Evolutionary conservation across 2,329 filamentous ascomycete genomes (phyloP), one percentile per base, ranked within the genome.

Genomic region (Arthrobotrys iridis): DNA sequence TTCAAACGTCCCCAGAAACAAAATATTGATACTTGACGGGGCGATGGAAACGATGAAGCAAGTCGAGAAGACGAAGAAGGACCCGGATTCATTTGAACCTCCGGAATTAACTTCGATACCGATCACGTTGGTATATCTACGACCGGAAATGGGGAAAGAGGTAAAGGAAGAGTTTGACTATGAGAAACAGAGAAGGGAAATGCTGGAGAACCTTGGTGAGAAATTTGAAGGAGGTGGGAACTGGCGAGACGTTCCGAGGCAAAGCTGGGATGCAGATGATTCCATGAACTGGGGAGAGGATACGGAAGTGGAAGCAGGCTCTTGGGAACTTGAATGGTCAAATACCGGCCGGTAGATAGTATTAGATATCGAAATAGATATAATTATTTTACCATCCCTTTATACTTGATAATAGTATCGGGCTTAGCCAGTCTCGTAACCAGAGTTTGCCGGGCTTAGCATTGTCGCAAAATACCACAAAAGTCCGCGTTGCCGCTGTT

Each of bases 41-140:
- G 45, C 70, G 3, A 20, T 67, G 4, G 70, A 66, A 11, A 55
- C 40, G 3, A 62, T 74, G 57, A 48, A 24, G 15, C 45, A 67
- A 35, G 55, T 35, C 6, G 20, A 74, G 8, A 48, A 62, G 37
- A 30, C n/a, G 6, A 8, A 30, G 10, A 43, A 43, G 35, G 18
- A 50, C n/a, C 50, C 50, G 0, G n/a, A 50, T 10, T 26, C 45
- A 0, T 20, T 22, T 40, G 7, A 11, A 26, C n/a, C 26, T 10
- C 24, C 18, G 2, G 8, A 15, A 13, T 6, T 30, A 1, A 24
- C 43, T 22, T 67, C 70, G 1, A 48, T 41, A n/a, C 62, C 62
- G 8, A 28, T 74, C 33, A 57, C 46, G 0, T 18, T 74, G 11
- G 45, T 67, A 11, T 74, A 57, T n/a, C 13, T 46, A 7, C 35